Evolutionary conservation across 2,329 filamentous ascomycete genomes (phyloP).

Genomic region (Pestalotiopsis sp.): DNA sequence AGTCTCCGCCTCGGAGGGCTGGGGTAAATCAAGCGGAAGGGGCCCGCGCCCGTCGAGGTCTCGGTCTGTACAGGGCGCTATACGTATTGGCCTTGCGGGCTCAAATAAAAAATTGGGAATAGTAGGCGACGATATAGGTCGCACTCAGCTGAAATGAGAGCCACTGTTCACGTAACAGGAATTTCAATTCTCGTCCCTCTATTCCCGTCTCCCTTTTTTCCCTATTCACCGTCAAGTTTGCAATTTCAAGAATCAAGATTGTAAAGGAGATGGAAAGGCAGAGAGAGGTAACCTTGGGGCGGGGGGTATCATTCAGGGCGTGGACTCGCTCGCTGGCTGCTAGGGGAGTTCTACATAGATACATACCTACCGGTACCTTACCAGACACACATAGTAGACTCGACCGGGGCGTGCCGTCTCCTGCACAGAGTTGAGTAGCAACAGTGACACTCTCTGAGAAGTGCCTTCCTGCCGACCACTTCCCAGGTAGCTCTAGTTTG

Average conservation of each 20-base stretch:
- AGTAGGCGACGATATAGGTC: neutral
- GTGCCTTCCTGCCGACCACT: neutral
- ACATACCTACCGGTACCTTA: neutral
- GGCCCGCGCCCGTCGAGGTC: neutral
- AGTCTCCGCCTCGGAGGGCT: neutral
- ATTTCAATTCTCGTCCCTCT: neutral
- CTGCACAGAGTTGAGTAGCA: neutral
- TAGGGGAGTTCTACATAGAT: neutral
- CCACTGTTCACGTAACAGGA: neutral
- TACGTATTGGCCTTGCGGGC: neutral
- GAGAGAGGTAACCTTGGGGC: neutral
- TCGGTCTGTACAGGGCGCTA: neutral
- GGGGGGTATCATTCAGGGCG: neutral
- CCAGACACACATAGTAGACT: neutral
- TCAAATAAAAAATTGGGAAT: neutral
- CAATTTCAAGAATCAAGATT: neutral
- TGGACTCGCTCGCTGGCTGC: neutral
- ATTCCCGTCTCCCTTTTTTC: neutral
- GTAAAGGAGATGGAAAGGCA: neutral
- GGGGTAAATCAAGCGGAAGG: neutral
- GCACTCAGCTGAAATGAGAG: conserved; percentile 1
- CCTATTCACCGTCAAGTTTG: neutral
- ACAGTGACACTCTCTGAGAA: neutral
- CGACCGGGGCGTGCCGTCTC: neutral
- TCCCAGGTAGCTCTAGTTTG: neutral